These are phyloP conservation scores for Entomortierella chlamydospora DNA, from an alignment of 192 early-diverging fungal genomes.

Conservation along the genomic window DNA sequence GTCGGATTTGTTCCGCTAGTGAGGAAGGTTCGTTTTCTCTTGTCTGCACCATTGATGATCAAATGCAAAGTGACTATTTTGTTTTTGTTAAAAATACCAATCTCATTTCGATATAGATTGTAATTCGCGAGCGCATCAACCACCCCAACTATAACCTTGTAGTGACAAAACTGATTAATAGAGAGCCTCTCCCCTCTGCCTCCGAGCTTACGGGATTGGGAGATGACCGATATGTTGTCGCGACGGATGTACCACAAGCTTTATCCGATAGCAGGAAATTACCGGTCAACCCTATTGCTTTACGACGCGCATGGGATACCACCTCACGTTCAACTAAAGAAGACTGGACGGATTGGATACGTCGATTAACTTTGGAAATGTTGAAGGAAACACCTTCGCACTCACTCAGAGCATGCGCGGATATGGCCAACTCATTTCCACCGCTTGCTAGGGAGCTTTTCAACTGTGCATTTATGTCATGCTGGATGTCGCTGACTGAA, in stretches of 20 bases:
- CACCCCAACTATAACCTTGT: constrained; percentile 82
- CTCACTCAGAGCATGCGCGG: constrained; percentile 89
- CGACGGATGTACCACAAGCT: constrained; percentile 70
- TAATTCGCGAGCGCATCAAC: constrained; percentile 71
- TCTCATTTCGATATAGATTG: too few species aligned
- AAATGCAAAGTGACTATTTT: neutral
- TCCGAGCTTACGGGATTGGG: constrained; percentile 37
- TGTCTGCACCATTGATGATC: neutral
- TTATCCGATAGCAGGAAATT: constrained; percentile 73
- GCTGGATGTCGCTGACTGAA: constrained; percentile 92
- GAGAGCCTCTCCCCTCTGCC: constrained; percentile 74
- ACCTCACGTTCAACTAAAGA: constrained; percentile 88
- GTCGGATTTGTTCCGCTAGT: constrained; percentile 88
- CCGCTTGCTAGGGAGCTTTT: constrained; percentile 91
- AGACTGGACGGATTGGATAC: constrained; percentile 97
- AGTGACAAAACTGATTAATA: constrained; percentile 75
- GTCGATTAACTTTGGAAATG: constrained; percentile 88
- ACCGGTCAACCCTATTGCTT: constrained; percentile 84
- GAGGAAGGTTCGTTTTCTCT: constrained; percentile 66
- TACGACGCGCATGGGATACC: constrained; percentile 89
- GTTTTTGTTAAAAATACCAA: too few species aligned
- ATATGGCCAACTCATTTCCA: constrained; percentile 83
- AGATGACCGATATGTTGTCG: constrained; percentile 44
- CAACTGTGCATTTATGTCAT: constrained; percentile 97
- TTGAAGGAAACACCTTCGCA: constrained; percentile 95